Percentiles rank a stretch among this genome's conserved stretches.
Evolutionary conservation across 1,284 basidiomycete genomes (phyloP).

Genomic region (Sporisorium sorghi): DNA sequence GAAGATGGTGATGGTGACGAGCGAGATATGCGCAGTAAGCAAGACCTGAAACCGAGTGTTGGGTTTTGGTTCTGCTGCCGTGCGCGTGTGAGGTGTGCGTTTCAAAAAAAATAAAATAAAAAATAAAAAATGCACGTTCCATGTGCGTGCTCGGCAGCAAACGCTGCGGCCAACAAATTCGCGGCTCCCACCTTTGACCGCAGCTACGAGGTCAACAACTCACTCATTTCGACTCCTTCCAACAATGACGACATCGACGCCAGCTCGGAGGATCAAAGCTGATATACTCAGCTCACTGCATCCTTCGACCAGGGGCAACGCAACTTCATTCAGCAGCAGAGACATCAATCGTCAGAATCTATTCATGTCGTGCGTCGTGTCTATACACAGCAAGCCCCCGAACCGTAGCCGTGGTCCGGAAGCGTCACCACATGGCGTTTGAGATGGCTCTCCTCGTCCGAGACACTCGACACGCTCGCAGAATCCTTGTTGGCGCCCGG

Average conservation of each 20-base stretch:
- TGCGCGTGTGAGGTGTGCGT: conserved; percentile 20
- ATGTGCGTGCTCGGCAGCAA: conserved; percentile 5
- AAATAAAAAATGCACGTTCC: conserved; percentile 14
- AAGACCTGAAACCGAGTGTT: conserved; percentile 17
- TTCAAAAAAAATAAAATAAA: neutral
- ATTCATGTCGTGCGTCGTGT: neutral
- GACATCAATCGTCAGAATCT: neutral
- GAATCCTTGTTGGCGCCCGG: conserved; percentile 15
- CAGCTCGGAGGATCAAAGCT: neutral
- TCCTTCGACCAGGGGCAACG: neutral
- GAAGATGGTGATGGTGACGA: neutral
- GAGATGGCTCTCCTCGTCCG: conserved; percentile 28
- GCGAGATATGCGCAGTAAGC: neutral
- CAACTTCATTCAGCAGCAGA: neutral
- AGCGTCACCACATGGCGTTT: conserved; percentile 44
- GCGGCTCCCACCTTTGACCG: neutral
- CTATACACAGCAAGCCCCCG: conserved; percentile 45
- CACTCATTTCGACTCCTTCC: neutral
- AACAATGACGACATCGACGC: neutral
- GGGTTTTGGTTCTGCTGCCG: conserved; percentile 25
- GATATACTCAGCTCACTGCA: conserved; percentile 1
- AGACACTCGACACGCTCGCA: conserved; percentile 30
- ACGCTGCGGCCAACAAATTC: neutral
- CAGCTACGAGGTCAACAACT: neutral
- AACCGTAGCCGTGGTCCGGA: conserved; percentile 39